phyloP scores from a whole-genome alignment of 2,329 filamentous ascomycete genomes.

The Coniosporium tulheliwenetii region DNA sequence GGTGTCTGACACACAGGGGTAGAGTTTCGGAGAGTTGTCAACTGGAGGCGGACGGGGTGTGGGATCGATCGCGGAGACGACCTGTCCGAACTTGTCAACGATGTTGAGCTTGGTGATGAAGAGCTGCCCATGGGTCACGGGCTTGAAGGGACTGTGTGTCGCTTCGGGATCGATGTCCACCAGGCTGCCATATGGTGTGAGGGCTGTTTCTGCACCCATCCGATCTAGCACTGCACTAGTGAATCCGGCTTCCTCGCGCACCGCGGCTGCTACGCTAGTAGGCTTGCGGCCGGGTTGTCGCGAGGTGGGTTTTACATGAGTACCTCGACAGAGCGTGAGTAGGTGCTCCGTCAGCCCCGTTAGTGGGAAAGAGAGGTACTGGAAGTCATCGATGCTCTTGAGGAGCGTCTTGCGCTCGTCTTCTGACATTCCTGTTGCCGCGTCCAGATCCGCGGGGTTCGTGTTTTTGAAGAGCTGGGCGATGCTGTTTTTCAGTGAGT shows the following conservation, averaged over 20 bases:
- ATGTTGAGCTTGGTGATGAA: slow-evolving; percentile 30
- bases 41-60: too few relatives aligned
- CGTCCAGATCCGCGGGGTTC: slow-evolving; percentile 3
- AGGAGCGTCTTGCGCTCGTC: not conserved
- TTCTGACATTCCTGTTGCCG: not conserved
- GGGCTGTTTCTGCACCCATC: slow-evolving; percentile 13
- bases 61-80: slow-evolving; percentile 5
- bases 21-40: too few relatives aligned
- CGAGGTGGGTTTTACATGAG: slow-evolving; percentile 24
- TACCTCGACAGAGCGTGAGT: slow-evolving; percentile 18
- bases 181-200: slow-evolving; percentile 21
- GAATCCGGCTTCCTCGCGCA: slow-evolving; percentile 7
- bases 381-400: slow-evolving; percentile 2
- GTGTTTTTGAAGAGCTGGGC: slow-evolving; percentile 18
- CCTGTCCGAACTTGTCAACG: slow-evolving; percentile 6
- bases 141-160: slow-evolving; percentile 23
- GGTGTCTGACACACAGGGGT: slow-evolving; percentile 9
- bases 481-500: slow-evolving; percentile 17
- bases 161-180: slow-evolving; percentile 9
- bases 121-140: slow-evolving; percentile 32
- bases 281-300: slow-evolving; percentile 6
- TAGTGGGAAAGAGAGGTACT: slow-evolving; percentile 16
- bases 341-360: slow-evolving; percentile 17
- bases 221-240: slow-evolving; percentile 6
- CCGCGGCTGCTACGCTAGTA: slow-evolving; percentile 3